Evolutionary conservation across 768 basidiomycete genomes (phyloP), one percentile per base, ranked within the genome.

Genomic region (Kwoniella sp.): DNA sequence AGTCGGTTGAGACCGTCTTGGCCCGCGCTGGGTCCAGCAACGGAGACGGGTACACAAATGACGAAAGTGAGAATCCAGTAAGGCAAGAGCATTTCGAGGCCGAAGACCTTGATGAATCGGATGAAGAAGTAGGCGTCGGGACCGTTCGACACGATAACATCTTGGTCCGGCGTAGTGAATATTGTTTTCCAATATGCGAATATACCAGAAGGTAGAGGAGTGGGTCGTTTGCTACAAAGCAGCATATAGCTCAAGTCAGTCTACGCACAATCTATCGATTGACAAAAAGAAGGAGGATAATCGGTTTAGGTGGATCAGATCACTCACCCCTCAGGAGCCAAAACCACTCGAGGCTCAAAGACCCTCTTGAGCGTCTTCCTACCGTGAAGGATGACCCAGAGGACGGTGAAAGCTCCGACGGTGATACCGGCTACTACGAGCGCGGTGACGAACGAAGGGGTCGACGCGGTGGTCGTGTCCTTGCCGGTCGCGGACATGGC

Each of bases 81-180:
- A 33, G 80, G 80, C 24, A 79, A 51, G 30, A 81, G 64, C 69
- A 81, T 76, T 51, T 78, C 67, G 53, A 80, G 56, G 8, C 79
- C 77, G 57, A 81, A 77, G 52, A 81, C 68, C 57, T 78, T 80
- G 55, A 77, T 44, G 68, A 73, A 81, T 49, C 77, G 67, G 10
- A 79, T 52, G 58, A 77, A 80, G 59, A 78, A 70, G 67, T 81
- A 81, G 19, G 80, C 78, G 58, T 81, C 80, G 37, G 69, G 69
- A 49, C 80, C 80, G 53, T 81, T 80, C 47, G 71, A 69, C 10
- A 68, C 48, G 58, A 79, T 76, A 56, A 81, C 65, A 17, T 73
- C 52, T 22, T 55, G 58, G 53, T 78, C 73, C 8, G 69, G 73
- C 9, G 64, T 60, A 1, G 37, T 57, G 26, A 77, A 64, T 27